These are phyloP conservation scores for Coemansia pectinata DNA, from an alignment of 192 early-diverging fungal species.

Conservation along the genomic window DNA sequence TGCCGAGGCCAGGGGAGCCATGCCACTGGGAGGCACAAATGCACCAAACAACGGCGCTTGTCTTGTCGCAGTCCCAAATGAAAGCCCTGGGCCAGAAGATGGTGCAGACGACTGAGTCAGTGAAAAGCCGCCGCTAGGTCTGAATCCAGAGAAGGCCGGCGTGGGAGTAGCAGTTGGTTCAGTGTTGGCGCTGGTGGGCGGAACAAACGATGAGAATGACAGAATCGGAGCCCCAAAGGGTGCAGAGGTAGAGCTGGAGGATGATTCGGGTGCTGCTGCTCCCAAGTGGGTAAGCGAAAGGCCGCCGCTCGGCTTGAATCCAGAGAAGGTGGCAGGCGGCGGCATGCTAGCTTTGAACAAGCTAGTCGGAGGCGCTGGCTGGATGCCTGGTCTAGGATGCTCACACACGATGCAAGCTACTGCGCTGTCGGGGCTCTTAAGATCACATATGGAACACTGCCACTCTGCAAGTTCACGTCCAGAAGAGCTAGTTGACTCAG, in stretches of 20 bases:
- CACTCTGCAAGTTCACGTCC: background rate
- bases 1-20: background rate
- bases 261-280: background rate
- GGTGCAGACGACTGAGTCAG: background rate
- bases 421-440: background rate
- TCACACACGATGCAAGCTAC: background rate
- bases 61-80: background rate
- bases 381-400: background rate
- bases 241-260: background rate
- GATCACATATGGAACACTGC: background rate
- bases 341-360: background rate
- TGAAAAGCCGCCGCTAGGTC: background rate
- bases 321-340: background rate
- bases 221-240: background rate
- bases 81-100: background rate
- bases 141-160: background rate
- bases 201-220: conserved; percentile 22
- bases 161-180: background rate
- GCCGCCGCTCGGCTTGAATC: conserved; percentile 25
- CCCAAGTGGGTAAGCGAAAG: background rate
- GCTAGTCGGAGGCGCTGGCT: background rate
- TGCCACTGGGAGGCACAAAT: background rate
- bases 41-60: background rate
- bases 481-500: background rate
- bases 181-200: conserved; percentile 14